These are phyloP conservation scores for Nemophila menziesii DNA, from an alignment of 257 asterid genomes.

Conservation along the genomic window DNA sequence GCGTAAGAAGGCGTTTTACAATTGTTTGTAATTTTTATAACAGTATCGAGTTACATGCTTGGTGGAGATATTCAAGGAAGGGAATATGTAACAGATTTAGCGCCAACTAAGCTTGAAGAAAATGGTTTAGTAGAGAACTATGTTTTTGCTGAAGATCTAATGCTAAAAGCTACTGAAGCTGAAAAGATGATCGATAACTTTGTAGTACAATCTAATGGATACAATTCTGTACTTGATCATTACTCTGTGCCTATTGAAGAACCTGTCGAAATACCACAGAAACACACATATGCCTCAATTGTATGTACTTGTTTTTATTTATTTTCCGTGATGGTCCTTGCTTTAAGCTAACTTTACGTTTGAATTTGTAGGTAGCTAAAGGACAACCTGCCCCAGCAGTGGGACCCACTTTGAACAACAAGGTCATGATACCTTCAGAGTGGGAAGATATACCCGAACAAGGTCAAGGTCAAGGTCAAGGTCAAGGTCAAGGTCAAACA, in stretches of 20 bases:
- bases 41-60: slow-evolving; percentile 54
- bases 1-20: not conserved
- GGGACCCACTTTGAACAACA: slow-evolving; percentile 30
- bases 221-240: slow-evolving; percentile 48
- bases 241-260: slow-evolving; percentile 53
- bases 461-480: no score
- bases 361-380: slow-evolving; percentile 61
- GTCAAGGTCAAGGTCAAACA: slow-evolving; percentile 37
- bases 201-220: slow-evolving; percentile 58
- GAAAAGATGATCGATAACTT: slow-evolving; percentile 44
- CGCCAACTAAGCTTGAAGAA: slow-evolving; percentile 41
- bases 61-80: slow-evolving; percentile 56
- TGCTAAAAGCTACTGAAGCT: slow-evolving; percentile 45
- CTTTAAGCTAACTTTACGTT: slow-evolving; percentile 9
- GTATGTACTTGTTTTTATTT: slow-evolving; percentile 32
- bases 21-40: slow-evolving; percentile 8
- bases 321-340: slow-evolving; percentile 4
- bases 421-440: slow-evolving; percentile 38
- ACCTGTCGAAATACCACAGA: slow-evolving; percentile 61
- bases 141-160: slow-evolving; percentile 47
- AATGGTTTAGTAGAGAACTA: slow-evolving; percentile 34
- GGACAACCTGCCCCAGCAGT: slow-evolving; percentile 42
- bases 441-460: slow-evolving; percentile 53
- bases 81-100: slow-evolving; percentile 42
- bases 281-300: slow-evolving; percentile 95